phyloP scores from a whole-genome alignment of 2,329 filamentous ascomycete genomes.

The Colletotrichum truncatum region DNA sequence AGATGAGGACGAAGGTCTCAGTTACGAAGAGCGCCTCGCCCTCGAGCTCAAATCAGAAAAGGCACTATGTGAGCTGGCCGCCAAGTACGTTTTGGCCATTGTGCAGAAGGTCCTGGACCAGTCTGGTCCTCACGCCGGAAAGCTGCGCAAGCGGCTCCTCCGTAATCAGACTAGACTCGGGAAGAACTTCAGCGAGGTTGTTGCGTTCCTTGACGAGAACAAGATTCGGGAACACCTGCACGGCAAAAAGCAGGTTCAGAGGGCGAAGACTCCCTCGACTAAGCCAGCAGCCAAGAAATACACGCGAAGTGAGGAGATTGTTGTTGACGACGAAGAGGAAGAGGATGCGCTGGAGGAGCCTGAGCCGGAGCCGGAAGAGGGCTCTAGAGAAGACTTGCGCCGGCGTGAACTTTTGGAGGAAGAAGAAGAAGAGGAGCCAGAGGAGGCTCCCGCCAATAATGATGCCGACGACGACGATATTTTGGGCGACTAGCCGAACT shows the following conservation, averaged over 20 bases:
- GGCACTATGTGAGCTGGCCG: slow-evolving; percentile 84
- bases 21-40: slow-evolving; percentile 67
- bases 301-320: slow-evolving; percentile 54
- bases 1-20: slow-evolving; percentile 61
- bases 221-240: slow-evolving; percentile 59
- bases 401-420: slow-evolving; percentile 63
- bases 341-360: slow-evolving; percentile 52
- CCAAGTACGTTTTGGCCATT: slow-evolving; percentile 84
- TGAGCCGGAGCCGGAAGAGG: slow-evolving; percentile 66
- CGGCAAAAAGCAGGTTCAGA: slow-evolving; percentile 39
- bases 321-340: slow-evolving; percentile 52
- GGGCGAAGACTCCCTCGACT: slow-evolving; percentile 46
- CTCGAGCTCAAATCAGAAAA: slow-evolving; percentile 82
- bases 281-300: slow-evolving; percentile 52
- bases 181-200: slow-evolving; percentile 84
- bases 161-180: slow-evolving; percentile 86
- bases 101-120: slow-evolving; percentile 78
- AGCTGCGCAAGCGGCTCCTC: slow-evolving; percentile 75
- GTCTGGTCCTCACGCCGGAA: slow-evolving; percentile 65
- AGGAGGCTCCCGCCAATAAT: slow-evolving; percentile 30
- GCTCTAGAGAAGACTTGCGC: slow-evolving; percentile 65
- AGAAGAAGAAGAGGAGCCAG: slow-evolving; percentile 55
- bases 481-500: slow-evolving; percentile 48
- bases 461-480: slow-evolving; percentile 42
- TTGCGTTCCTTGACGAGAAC: slow-evolving; percentile 80